phyloP scores from a whole-genome alignment of 495 filamentous ascomycete genomes.

The Penicillium coprophilum region DNA sequence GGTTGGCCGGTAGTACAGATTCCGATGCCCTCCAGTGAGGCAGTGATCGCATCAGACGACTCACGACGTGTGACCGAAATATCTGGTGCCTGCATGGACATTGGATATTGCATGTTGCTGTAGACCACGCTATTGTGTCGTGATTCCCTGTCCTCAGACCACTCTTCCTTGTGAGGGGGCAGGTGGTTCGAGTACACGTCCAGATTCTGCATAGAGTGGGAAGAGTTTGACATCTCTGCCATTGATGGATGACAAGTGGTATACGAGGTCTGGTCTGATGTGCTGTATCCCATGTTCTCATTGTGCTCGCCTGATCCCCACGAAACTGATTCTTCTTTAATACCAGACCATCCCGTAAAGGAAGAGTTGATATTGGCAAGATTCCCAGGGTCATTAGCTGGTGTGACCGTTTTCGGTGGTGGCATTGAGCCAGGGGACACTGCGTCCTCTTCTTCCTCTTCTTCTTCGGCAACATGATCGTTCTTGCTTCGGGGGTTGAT shows the following conservation, averaged over 20 bases:
- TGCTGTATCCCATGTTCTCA: conserved; percentile 28
- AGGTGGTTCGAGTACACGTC: conserved; percentile 24
- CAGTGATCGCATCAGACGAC: conserved; percentile 44
- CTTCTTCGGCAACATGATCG: conserved; percentile 16
- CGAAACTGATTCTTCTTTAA: conserved; percentile 30
- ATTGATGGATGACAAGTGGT: conserved; percentile 27
- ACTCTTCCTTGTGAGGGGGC: conserved; percentile 28
- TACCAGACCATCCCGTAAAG: conserved; percentile 38
- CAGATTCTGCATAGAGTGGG: conserved; percentile 20
- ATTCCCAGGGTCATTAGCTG: conserved; percentile 17
- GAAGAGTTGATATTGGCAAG: conserved; percentile 19
- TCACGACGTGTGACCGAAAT: conserved; percentile 36
- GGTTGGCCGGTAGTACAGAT: conserved; percentile 32
- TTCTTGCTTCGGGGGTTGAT: conserved; percentile 22
- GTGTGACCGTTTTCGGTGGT: conserved; percentile 20
- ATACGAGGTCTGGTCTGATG: conserved; percentile 17
- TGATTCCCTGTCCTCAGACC: conserved; percentile 30
- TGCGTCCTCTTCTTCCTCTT: conserved; percentile 17
- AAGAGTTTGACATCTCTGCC: conserved; percentile 20
- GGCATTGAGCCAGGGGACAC: conserved; percentile 39
- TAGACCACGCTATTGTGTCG: conserved; percentile 30
- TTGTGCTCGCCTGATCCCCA: conserved; percentile 36
- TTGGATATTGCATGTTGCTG: conserved; percentile 35
- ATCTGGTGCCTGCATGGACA: conserved; percentile 36
- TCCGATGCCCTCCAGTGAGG: conserved; percentile 43